Evolutionary conservation across 192 early-diverging fungal species (phyloP).

Genomic region (Jimgerdemannia lactiflua): DNA sequence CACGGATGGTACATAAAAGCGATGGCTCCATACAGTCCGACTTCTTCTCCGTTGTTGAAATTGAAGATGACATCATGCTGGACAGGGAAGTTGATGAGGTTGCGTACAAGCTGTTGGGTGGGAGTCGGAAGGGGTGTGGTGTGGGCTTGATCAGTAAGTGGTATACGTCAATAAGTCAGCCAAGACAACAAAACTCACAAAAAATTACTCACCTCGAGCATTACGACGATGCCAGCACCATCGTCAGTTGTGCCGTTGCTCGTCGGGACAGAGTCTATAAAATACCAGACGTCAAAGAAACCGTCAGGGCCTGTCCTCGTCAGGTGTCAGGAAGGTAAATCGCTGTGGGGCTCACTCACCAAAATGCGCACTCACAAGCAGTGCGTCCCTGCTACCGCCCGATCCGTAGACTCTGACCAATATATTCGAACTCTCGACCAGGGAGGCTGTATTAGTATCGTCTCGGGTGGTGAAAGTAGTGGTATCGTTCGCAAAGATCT

Average conservation of each 20-base stretch:
- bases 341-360: too few species aligned
- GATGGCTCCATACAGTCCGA: conserved; percentile 58
- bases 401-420: too few species aligned
- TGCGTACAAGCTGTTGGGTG: conserved; percentile 18
- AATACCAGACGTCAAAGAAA: background rate
- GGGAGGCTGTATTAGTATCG: too few species aligned
- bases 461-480: too few species aligned
- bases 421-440: too few species aligned
- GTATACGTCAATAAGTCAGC: background rate
- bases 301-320: too few species aligned
- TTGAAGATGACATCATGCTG: conserved; percentile 64
- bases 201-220: conserved; percentile 42
- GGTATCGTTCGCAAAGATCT: too few species aligned
- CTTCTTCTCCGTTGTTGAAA: conserved; percentile 73
- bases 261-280: conserved; percentile 58
- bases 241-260: conserved; percentile 71
- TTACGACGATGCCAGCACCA: conserved; percentile 62
- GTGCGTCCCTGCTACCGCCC: too few species aligned
- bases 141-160: conserved; percentile 48
- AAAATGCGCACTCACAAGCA: too few species aligned
- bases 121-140: conserved; percentile 50
- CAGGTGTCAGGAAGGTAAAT: too few species aligned
- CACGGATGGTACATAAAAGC: conserved; percentile 64
- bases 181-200: background rate
- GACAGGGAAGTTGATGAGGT: too few species aligned